Base-by-base conservation (phyloP, 257 asterid genomes). In the Fraxinus excelsior region DNA sequence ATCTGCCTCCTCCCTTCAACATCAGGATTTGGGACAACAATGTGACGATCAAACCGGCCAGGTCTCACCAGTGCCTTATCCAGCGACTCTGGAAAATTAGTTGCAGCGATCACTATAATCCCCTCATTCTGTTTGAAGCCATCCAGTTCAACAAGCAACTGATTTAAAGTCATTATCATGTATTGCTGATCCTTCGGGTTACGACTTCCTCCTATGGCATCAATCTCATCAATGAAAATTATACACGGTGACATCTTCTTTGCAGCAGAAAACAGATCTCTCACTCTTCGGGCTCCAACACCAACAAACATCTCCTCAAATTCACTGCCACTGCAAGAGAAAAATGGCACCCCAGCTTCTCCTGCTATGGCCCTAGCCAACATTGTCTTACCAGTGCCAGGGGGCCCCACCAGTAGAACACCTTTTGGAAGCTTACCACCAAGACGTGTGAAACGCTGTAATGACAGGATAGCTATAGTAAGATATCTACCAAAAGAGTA, bases 351-450 rank as follows among this genome's bases (percentile, higher is more conserved):
- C 19, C 98, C 90, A 70, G 99, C 99, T 88, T 95, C 99, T 77
- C 99, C 99, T 23, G 99, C 98, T 81, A 95, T 93, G 37, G 99
- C 98, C 84, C 98, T 91, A 80, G 99, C 99, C 84, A 95, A 79
- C 99, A 95, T 95, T 29, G 98, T 95, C 90, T 95, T 95, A 67
- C 99, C 99, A 21, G 97, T 95, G 35, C 98, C 99, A 66, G 97
- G 98, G 21, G 99, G 98, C 2, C 99, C 99, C 53, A 93, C 97
- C 71, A 95, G 94, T 71, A 95, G 83, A 80, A 95, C 98, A 78
- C 97, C 97, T 83, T 95, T 95, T 35, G 98, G 99, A 66, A 95
- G 99, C 90, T 93, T 95, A 51, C 99, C 99, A 74, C 99, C 99
- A 79, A 95, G 96, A 69, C 98, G 92, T 21, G 98, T 95, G 83